phyloP scores from a whole-genome alignment of 371 early-diverging fungal genomes.

The Funneliformis caledonium region DNA sequence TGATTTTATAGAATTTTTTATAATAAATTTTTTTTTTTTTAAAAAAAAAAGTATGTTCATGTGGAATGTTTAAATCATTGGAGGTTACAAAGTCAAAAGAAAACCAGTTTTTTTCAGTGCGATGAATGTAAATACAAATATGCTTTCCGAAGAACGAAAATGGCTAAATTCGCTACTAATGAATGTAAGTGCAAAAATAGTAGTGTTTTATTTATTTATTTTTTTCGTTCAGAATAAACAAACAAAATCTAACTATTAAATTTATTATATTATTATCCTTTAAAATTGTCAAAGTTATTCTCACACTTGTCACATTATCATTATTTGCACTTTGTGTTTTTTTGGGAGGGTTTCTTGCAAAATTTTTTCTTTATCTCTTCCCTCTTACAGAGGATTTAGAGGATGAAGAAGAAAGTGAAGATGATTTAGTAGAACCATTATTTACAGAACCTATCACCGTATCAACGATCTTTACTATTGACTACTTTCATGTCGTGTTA shows the following conservation, averaged over 20 bases:
- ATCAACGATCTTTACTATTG: conserved; percentile 47
- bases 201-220: not conserved
- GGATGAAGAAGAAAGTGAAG: not conserved
- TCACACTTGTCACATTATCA: conserved; percentile 28
- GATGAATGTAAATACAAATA: conserved; percentile 42
- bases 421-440: not conserved
- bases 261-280: conserved; percentile 3
- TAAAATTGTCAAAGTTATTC: conserved; percentile 22
- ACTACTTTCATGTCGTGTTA: conserved; percentile 47
- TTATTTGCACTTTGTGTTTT: conserved; percentile 34
- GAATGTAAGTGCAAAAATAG: conserved; percentile 24
- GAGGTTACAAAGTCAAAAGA: conserved; percentile 35
- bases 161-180: conserved; percentile 38
- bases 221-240: not conserved
- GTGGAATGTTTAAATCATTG: conserved; percentile 43
- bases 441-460: conserved; percentile 11
- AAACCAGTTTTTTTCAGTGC: conserved; percentile 42
- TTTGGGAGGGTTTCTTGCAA: conserved; percentile 35
- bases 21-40: not conserved
- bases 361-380: conserved; percentile 20
- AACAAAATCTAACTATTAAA: not conserved
- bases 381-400: not conserved
- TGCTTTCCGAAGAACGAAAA: conserved; percentile 37
- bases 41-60: conserved; percentile 38
- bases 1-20: too few relatives aligned